phyloP scores from a whole-genome alignment of 1,284 basidiomycete species.

The Ceratobasidium sp. region DNA sequence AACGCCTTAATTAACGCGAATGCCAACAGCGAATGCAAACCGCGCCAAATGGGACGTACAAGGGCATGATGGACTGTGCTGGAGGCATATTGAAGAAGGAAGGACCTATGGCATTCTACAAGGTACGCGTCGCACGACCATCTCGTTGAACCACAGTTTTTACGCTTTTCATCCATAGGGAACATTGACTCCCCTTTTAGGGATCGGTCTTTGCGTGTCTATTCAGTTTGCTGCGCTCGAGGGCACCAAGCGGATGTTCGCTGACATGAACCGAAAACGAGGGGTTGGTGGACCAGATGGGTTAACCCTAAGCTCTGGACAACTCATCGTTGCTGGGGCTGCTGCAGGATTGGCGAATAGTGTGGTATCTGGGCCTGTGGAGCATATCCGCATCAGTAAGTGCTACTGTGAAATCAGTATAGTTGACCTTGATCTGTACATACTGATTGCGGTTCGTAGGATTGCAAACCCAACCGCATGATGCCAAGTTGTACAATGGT shows the following conservation, averaged over 20 bases:
- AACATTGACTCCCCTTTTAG: constrained; percentile 90
- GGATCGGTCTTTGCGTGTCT: constrained; percentile 94
- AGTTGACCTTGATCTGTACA: neutral
- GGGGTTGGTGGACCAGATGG: constrained; percentile 71
- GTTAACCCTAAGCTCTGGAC: constrained; percentile 66
- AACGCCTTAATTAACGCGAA: constrained; percentile 23
- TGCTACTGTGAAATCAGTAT: constrained; percentile 49
- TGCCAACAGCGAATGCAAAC: constrained; percentile 86
- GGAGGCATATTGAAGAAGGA: constrained; percentile 88
- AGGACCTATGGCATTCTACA: constrained; percentile 95
- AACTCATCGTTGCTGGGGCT: constrained; percentile 83
- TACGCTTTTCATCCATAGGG: constrained; percentile 64
- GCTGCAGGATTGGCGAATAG: constrained; percentile 91
- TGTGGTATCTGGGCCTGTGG: constrained; percentile 93
- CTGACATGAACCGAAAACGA: constrained; percentile 64
- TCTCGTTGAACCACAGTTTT: constrained; percentile 7
- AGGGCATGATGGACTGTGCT: constrained; percentile 89
- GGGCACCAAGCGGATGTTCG: constrained; percentile 87
- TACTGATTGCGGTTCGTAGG: constrained; percentile 59
- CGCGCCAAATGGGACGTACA: constrained; percentile 88
- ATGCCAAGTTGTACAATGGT: constrained; percentile 78
- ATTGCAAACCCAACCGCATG: constrained; percentile 86
- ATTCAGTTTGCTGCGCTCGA: constrained; percentile 97
- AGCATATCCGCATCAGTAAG: constrained; percentile 96
- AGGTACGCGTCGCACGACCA: constrained; percentile 63